Evolutionary conservation across 371 early-diverging fungal genomes (phyloP).

Genomic region (Mortierella sp.): DNA sequence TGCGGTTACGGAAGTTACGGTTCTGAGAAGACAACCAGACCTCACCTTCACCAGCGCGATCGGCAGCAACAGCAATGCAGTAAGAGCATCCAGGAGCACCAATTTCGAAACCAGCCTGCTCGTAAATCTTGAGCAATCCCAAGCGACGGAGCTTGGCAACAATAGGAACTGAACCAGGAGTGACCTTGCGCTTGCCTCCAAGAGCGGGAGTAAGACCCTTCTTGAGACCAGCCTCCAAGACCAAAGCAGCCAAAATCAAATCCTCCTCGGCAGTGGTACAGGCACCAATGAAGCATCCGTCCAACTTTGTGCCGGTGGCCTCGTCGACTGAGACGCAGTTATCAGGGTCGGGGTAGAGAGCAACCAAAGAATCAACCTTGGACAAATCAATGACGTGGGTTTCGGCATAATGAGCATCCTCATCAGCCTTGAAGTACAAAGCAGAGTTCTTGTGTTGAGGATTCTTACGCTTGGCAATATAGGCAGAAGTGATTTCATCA

Average conservation of each 20-base stretch:
- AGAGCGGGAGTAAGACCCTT: slow-evolving; percentile 70
- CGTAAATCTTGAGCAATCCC: slow-evolving; percentile 78
- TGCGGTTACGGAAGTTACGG: slow-evolving; percentile 86
- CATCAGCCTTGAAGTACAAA: slow-evolving; percentile 79
- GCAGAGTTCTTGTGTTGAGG: slow-evolving; percentile 75
- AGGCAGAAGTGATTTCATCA: slow-evolving; percentile 79
- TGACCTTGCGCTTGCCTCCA: slow-evolving; percentile 78
- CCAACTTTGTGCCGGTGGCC: slow-evolving; percentile 72
- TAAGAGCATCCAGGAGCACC: slow-evolving; percentile 91
- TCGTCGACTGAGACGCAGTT: slow-evolving; percentile 77
- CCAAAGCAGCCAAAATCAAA: slow-evolving; percentile 79
- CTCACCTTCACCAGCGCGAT: slow-evolving; percentile 82
- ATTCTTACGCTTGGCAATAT: slow-evolving; percentile 74
- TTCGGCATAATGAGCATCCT: slow-evolving; percentile 80
- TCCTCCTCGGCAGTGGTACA: slow-evolving; percentile 90
- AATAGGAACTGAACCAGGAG: slow-evolving; percentile 84
- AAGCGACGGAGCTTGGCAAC: slow-evolving; percentile 81
- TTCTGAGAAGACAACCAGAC: slow-evolving; percentile 86
- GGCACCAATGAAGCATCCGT: slow-evolving; percentile 85
- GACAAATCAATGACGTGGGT: slow-evolving; percentile 77
- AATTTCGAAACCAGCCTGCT: slow-evolving; percentile 79
- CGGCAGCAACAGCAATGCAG: slow-evolving; percentile 85
- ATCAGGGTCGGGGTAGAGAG: slow-evolving; percentile 82
- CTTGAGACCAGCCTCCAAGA: slow-evolving; percentile 79
- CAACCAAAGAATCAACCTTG: slow-evolving; percentile 76